These are phyloP conservation scores for Fusarium xylarioides DNA, from an alignment of 2,329 filamentous ascomycete genomes.

Conservation along the genomic window DNA sequence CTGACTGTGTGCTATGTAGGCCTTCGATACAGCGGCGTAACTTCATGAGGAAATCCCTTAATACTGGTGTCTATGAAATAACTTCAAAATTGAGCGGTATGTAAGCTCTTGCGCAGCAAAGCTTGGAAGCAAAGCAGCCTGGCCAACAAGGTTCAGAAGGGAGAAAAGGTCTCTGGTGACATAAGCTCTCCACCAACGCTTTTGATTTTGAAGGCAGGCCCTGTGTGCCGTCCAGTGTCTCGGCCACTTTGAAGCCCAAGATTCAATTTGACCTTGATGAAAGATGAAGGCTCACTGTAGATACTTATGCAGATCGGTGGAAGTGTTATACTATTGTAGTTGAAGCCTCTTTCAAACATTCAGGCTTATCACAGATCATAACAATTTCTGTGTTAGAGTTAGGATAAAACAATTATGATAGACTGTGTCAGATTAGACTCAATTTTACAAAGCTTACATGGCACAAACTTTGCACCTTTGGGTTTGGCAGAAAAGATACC, in stretches of 20 bases:
- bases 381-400: rapidly evolving
- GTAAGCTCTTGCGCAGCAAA: too few species aligned
- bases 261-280: background rate
- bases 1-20: background rate
- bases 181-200: background rate
- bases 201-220: background rate
- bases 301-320: rapidly evolving
- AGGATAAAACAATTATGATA: too few species aligned
- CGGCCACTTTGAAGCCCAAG: background rate
- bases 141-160: background rate
- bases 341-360: background rate
- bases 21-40: background rate
- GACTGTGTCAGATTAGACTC: rapidly evolving
- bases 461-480: rapidly evolving
- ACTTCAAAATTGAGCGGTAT: background rate
- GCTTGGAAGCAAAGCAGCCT: background rate
- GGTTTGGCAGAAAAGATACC: rapidly evolving
- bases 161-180: background rate
- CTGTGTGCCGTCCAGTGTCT: rapidly evolving
- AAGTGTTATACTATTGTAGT: background rate
- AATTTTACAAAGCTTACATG: too few species aligned
- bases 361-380: background rate
- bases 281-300: rapidly evolving
- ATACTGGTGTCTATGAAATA: background rate
- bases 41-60: too few species aligned